Conservation (phyloP, 805 yeast genomes). For the Brettanomyces sp. region DNA sequence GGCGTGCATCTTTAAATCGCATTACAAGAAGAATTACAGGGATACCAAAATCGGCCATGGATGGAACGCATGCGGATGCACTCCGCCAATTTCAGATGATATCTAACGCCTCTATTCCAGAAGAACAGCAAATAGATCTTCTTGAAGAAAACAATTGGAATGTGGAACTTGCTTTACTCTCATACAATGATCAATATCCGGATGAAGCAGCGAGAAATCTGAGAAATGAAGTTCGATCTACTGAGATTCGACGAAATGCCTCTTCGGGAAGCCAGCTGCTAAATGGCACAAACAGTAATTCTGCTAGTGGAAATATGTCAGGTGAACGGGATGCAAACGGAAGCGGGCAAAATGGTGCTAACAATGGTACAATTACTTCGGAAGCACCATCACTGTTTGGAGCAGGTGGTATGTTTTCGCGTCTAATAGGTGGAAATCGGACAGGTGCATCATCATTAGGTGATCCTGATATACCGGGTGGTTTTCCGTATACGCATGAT, state of each 20-base stretch:
- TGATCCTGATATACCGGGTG: neutral
- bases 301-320: neutral
- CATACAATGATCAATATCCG: slow-evolving; percentile 16
- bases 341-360: neutral
- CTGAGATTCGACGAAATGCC: slow-evolving; percentile 3
- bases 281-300: neutral
- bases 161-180: slow-evolving; percentile 17
- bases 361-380: neutral
- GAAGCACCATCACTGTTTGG: neutral
- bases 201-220: slow-evolving; percentile 8
- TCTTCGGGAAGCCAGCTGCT: slow-evolving; percentile 4
- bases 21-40: too few relatives aligned
- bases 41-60: neutral
- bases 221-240: neutral
- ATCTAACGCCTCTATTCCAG: slow-evolving; percentile 8
- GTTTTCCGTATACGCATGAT: neutral
- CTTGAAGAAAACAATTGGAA: slow-evolving; percentile 19
- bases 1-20: too few relatives aligned
- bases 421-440: neutral
- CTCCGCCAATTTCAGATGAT: slow-evolving; percentile 13
- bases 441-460: neutral
- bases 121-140: slow-evolving; percentile 11
- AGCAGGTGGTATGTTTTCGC: neutral
- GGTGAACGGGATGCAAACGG: neutral
- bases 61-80: slow-evolving; percentile 9